Percentiles rank a stretch among this genome's conserved stretches.
These are phyloP conservation scores for Coprinopsis marcescibilis DNA, from an alignment of 768 basidiomycete genomes.

Conservation along the genomic window DNA sequence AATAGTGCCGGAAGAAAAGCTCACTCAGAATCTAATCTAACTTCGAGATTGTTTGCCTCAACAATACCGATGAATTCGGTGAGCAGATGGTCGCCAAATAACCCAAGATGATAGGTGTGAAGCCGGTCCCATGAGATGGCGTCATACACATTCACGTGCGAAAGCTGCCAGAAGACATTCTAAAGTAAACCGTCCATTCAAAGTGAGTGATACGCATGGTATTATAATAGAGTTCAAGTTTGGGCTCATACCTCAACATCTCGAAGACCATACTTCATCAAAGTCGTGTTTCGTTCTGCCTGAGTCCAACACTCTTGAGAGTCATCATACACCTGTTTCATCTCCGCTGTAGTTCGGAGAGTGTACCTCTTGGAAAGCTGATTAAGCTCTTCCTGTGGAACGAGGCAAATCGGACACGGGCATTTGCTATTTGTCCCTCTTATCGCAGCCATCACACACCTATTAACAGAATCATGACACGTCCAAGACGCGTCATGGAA, in stretches of 20 bases:
- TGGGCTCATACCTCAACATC: slow-evolving; percentile 21
- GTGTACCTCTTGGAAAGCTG: background rate
- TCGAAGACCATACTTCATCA: slow-evolving; percentile 19
- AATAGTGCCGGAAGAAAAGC: no score
- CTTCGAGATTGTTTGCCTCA: background rate
- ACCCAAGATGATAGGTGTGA: slow-evolving; percentile 28
- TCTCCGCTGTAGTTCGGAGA: slow-evolving; percentile 6
- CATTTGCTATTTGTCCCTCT: slow-evolving; percentile 20
- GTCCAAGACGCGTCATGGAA: no score
- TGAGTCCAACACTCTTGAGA: slow-evolving; percentile 13
- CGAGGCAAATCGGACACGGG: slow-evolving; percentile 32
- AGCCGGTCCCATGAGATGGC: slow-evolving; percentile 34
- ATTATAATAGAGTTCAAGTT: slow-evolving; percentile 2
- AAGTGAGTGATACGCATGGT: background rate
- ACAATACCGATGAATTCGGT: background rate
- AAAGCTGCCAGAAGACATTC: slow-evolving; percentile 37
- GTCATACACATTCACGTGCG: slow-evolving; percentile 25
- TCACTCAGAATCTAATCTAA: background rate
- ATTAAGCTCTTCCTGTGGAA: slow-evolving; percentile 20
- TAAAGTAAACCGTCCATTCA: slow-evolving; percentile 15
- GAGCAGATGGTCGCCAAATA: slow-evolving; percentile 29
- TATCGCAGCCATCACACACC: slow-evolving; percentile 31
- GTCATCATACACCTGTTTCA: slow-evolving; percentile 6
- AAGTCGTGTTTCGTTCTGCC: slow-evolving; percentile 13
- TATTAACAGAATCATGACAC: background rate